Evolutionary conservation across 169 alveolate genomes (phyloP).

Genomic region (Cyclospora cayetanensis): DNA sequence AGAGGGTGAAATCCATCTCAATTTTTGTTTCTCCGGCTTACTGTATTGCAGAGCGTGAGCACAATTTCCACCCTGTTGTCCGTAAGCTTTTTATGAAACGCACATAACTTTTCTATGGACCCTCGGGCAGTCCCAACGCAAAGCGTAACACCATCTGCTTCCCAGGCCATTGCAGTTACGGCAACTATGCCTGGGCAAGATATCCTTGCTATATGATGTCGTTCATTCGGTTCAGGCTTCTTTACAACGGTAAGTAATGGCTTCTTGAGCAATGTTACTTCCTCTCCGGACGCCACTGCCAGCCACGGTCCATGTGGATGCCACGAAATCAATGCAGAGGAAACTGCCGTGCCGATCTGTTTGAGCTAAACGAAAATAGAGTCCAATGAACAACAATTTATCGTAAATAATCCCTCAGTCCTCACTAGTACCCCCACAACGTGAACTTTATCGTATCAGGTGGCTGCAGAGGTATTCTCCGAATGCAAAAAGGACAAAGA

Average conservation of each 20-base stretch:
- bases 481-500: too few species aligned
- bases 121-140: conserved; percentile 29
- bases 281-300: conserved; percentile 13
- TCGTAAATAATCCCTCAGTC: too few species aligned
- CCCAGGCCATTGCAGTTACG: neutral
- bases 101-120: neutral
- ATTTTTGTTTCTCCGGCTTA: too few species aligned
- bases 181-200: neutral
- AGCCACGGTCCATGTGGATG: neutral
- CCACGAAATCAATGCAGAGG: neutral
- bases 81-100: too few species aligned
- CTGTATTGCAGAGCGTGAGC: conserved; percentile 11
- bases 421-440: too few species aligned
- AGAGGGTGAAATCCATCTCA: too few species aligned
- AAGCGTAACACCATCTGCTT: neutral
- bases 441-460: too few species aligned
- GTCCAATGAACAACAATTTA: too few species aligned
- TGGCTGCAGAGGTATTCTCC: too few species aligned
- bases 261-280: neutral
- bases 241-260: neutral
- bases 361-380: too few species aligned
- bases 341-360: neutral
- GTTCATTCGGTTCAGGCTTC: neutral
- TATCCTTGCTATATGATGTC: neutral
- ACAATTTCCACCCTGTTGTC: neutral